Conservation (phyloP, 2,329 filamentous ascomycete genomes). For the Colletotrichum orchidophilum region DNA sequence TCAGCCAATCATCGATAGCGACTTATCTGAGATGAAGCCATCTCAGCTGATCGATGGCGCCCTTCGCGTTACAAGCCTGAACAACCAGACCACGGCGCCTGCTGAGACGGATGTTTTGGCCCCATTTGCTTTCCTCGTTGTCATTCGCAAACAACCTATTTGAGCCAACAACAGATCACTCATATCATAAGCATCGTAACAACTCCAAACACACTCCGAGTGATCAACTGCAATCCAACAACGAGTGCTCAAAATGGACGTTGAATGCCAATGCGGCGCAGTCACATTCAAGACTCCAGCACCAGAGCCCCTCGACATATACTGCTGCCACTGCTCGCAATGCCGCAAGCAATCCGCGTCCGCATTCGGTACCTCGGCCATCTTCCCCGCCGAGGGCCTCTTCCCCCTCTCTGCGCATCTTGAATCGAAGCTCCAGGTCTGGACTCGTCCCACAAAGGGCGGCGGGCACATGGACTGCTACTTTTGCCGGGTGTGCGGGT, state of each 20-base stretch:
- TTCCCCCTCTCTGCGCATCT: slow-evolving; percentile 50
- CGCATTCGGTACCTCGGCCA: slow-evolving; percentile 56
- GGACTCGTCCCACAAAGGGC: slow-evolving; percentile 49
- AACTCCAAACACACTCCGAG: background rate
- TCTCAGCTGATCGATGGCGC: background rate
- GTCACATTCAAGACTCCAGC: slow-evolving; percentile 47
- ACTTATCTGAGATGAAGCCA: background rate
- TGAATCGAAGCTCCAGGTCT: slow-evolving; percentile 45
- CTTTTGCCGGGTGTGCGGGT: slow-evolving; percentile 54
- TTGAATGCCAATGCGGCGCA: slow-evolving; percentile 52
- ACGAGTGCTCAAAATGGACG: slow-evolving; percentile 23
- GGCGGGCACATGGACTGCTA: slow-evolving; percentile 55
- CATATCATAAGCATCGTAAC: background rate
- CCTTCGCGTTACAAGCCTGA: slow-evolving; percentile 3
- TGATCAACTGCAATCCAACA: too few relatives aligned
- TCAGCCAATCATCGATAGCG: background rate
- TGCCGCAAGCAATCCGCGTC: slow-evolving; percentile 56
- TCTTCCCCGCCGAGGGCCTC: slow-evolving; percentile 51
- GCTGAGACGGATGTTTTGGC: background rate
- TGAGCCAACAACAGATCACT: background rate
- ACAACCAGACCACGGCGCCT: background rate
- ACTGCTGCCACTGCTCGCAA: slow-evolving; percentile 57
- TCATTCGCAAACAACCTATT: background rate
- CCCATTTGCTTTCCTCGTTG: too few relatives aligned
- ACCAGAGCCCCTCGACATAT: slow-evolving; percentile 47